phyloP scores from a whole-genome alignment of 148 eudicot species.

The Persicaria maculosa region DNA sequence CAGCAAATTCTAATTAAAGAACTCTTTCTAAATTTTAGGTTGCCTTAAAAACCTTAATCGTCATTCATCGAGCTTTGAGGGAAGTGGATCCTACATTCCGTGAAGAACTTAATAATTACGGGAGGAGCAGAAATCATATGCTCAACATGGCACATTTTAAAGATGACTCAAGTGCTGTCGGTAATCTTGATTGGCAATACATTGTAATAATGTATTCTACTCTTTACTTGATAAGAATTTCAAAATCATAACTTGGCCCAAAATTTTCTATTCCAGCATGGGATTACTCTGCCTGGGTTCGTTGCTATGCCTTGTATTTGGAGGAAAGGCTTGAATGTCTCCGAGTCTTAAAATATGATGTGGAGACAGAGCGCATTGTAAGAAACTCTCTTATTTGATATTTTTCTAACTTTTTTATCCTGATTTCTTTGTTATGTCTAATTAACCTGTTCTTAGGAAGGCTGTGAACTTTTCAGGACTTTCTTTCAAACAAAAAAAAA shows the following conservation, averaged over 20 bases:
- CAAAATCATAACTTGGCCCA: background rate
- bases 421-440: background rate
- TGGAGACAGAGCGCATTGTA: slow-evolving; percentile 56
- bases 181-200: slow-evolving; percentile 25
- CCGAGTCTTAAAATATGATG: too few species aligned
- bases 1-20: background rate
- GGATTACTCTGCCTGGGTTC: too few species aligned
- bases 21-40: slow-evolving; percentile 33
- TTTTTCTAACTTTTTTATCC: background rate
- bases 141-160: slow-evolving; percentile 88
- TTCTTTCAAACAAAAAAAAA: too few species aligned
- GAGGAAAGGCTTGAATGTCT: slow-evolving; percentile 7
- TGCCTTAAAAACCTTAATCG: slow-evolving; percentile 84
- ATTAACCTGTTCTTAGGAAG: background rate
- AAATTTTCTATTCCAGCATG: too few species aligned
- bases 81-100: slow-evolving; percentile 90
- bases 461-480: background rate
- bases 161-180: slow-evolving; percentile 92
- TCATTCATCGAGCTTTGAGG: slow-evolving; percentile 90
- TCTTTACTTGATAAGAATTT: background rate
- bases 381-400: slow-evolving; percentile 20
- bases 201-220: background rate
- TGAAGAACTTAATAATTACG: slow-evolving; percentile 75
- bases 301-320: too few species aligned
- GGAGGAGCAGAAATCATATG: slow-evolving; percentile 61